These are phyloP conservation scores for Tulasnella sp. DNA, from an alignment of 768 basidiomycete species.

Conservation along the genomic window DNA sequence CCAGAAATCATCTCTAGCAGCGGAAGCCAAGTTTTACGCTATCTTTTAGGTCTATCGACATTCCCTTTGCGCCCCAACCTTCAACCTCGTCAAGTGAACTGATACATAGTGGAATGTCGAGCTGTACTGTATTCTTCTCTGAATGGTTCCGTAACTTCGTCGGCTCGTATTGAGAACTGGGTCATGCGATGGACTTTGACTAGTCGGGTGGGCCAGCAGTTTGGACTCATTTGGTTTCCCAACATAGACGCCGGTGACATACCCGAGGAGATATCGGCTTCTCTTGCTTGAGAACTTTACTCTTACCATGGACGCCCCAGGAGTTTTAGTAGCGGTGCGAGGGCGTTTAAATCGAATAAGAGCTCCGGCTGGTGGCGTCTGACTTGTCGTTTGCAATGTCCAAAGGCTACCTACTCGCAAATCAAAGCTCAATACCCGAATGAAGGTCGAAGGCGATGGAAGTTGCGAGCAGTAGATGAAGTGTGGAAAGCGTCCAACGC, in stretches of 20 bases:
- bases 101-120: too few species aligned
- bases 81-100: too few species aligned
- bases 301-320: background rate
- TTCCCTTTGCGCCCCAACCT: too few species aligned
- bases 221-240: background rate
- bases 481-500: constrained; percentile 4
- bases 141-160: too few species aligned
- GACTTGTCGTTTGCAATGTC: background rate
- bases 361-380: background rate
- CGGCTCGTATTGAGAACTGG: too few species aligned
- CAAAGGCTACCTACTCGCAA: constrained; percentile 9
- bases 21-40: too few species aligned
- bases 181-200: too few species aligned
- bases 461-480: constrained; percentile 23
- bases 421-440: constrained; percentile 14
- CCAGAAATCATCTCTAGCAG: too few species aligned
- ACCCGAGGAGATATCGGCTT: background rate
- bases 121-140: too few species aligned
- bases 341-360: background rate
- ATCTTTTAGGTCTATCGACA: too few species aligned
- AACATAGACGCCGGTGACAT: background rate
- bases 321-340: background rate
- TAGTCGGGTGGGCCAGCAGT: too few species aligned
- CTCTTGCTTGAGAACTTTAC: background rate
- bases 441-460: constrained; percentile 31